Evolutionary conservation across 108 stramenopile species (phyloP).

Genomic region (Pseudonitzschia delicatissima): DNA sequence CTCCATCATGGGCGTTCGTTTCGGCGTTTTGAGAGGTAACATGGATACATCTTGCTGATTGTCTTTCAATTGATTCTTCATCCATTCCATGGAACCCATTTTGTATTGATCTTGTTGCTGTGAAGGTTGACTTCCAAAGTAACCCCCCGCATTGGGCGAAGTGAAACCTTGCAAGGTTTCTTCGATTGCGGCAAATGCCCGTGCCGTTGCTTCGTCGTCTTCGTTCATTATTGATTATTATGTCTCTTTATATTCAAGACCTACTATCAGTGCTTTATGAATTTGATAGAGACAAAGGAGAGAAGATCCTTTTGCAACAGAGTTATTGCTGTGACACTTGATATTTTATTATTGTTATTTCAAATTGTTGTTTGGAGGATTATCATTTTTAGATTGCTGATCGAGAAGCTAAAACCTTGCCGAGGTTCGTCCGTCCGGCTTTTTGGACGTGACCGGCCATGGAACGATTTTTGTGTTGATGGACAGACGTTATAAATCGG

Average conservation of each 20-base stretch:
- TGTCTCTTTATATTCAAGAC: neutral
- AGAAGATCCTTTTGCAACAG: neutral
- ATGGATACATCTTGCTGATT: neutral
- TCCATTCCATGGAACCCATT: constrained; percentile 31
- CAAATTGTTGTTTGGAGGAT: no score
- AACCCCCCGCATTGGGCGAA: constrained; percentile 9
- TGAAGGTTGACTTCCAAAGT: neutral
- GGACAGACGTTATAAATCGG: no score
- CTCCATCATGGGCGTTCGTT: constrained; percentile 32
- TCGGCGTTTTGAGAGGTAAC: constrained; percentile 14
- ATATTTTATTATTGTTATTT: no score
- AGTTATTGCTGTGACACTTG: no score
- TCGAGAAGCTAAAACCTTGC: no score
- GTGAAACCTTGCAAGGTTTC: constrained; percentile 20
- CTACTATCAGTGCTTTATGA: neutral
- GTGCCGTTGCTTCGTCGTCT: constrained; percentile 21
- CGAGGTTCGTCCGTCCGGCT: no score
- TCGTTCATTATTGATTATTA: neutral
- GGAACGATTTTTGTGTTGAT: no score
- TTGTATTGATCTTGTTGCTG: neutral
- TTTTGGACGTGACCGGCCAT: no score
- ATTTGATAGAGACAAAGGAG: neutral
- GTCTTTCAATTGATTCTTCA: constrained; percentile 14
- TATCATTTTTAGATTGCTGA: no score
- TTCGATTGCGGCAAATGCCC: constrained; percentile 23